Percentiles rank a stretch among this genome's conserved stretches.
Conservation (phyloP, 495 filamentous ascomycete species). For the Hyaloscypha variabilis region DNA sequence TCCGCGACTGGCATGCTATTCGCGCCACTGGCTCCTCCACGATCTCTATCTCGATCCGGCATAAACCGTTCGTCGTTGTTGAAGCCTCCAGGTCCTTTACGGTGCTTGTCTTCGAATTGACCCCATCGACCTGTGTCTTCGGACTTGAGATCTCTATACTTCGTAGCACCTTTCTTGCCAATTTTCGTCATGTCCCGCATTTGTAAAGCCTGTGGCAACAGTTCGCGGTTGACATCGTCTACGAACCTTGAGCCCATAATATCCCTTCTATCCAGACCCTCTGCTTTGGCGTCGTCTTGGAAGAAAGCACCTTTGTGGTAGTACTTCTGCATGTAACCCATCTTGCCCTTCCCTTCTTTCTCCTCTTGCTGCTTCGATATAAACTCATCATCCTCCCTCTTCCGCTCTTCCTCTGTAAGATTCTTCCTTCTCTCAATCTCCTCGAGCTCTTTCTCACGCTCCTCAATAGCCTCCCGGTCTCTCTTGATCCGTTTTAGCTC, state of each 20-base stretch:
- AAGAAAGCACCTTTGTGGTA: constrained; percentile 97
- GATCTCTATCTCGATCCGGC: constrained; percentile 58
- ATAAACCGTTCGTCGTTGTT: constrained; percentile 69
- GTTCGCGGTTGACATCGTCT: constrained; percentile 81
- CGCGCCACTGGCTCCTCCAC: constrained; percentile 53
- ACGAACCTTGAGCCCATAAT: constrained; percentile 78
- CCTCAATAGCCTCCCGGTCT: constrained; percentile 82
- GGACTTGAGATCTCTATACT: constrained; percentile 82
- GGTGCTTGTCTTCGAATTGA: constrained; percentile 55
- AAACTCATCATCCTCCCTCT: constrained; percentile 81
- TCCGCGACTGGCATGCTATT: constrained; percentile 64
- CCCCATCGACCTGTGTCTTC: constrained; percentile 95
- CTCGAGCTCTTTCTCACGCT: constrained; percentile 79
- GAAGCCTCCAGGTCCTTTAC: constrained; percentile 49
- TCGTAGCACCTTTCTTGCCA: constrained; percentile 88
- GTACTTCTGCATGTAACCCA: constrained; percentile 93
- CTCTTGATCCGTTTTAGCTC: constrained; percentile 87
- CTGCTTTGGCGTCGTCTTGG: constrained; percentile 72
- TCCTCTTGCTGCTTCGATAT: constrained; percentile 83
- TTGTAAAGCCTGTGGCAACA: constrained; percentile 91
- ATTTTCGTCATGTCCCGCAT: constrained; percentile 92
- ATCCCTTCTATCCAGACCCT: constrained; percentile 74
- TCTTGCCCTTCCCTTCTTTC: constrained; percentile 80
- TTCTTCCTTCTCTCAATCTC: constrained; percentile 89
- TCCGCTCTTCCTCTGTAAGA: constrained; percentile 83